phyloP scores from a whole-genome alignment of 2,329 filamentous ascomycete genomes.

The Mycosphaerella sp. region DNA sequence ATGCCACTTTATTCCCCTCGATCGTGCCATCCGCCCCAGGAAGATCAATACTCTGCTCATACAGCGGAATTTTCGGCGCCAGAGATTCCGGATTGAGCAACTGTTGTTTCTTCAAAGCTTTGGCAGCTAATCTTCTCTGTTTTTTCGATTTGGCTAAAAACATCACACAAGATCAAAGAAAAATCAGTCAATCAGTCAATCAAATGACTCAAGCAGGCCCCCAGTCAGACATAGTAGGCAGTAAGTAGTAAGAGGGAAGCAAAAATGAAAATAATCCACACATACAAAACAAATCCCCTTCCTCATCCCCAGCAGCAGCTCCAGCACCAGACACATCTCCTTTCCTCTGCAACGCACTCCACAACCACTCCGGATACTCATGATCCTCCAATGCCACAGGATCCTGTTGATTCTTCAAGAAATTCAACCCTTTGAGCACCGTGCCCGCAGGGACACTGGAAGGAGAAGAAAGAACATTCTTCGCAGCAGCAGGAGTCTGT shows the following conservation, averaged over 20 bases:
- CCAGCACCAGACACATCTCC: conserved; percentile 35
- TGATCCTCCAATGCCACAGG: conserved; percentile 67
- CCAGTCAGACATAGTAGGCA: no score
- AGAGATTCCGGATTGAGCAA: conserved; percentile 61
- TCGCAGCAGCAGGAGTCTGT: conserved; percentile 13
- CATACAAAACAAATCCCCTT: conserved; percentile 75
- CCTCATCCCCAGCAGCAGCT: conserved; percentile 46
- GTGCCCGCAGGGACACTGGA: conserved; percentile 59
- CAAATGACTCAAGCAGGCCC: not conserved
- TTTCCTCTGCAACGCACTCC: conserved; percentile 60
- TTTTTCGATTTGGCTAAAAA: conserved; percentile 73
- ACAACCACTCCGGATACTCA: conserved; percentile 76
- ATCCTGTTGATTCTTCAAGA: conserved; percentile 64
- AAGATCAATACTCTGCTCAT: conserved; percentile 72
- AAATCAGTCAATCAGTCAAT: not conserved
- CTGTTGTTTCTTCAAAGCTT: conserved; percentile 55
- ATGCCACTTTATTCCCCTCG: conserved; percentile 42
- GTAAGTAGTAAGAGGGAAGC: not conserved
- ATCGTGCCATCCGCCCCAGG: conserved; percentile 48
- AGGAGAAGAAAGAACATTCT: not conserved
- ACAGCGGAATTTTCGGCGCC: conserved; percentile 60
- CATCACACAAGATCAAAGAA: not conserved
- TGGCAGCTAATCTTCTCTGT: conserved; percentile 64
- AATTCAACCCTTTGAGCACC: conserved; percentile 67
- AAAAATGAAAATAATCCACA: no score